Evolutionary conservation across 1,284 basidiomycete species (phyloP).

Genomic region (Agaricales sp.): DNA sequence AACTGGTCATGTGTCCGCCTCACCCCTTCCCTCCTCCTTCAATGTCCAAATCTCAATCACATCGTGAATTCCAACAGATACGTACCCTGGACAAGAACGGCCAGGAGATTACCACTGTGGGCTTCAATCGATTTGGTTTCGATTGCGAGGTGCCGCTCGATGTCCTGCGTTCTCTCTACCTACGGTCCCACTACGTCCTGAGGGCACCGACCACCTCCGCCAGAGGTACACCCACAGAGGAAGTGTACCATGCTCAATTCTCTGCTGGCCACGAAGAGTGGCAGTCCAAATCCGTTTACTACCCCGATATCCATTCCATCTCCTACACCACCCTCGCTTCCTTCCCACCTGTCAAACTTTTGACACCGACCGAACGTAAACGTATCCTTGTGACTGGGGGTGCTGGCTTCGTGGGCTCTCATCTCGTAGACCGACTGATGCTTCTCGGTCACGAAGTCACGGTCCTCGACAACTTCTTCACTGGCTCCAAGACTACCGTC

Average conservation of each 20-base stretch:
- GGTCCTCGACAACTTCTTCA: slow-evolving; percentile 98
- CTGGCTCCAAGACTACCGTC: slow-evolving; percentile 90
- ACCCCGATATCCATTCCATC: slow-evolving; percentile 69
- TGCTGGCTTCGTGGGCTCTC: slow-evolving; percentile 95
- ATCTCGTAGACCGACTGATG: slow-evolving; percentile 96
- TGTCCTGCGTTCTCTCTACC: slow-evolving; percentile 74
- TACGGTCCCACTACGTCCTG: slow-evolving; percentile 69
- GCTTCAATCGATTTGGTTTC: slow-evolving; percentile 79
- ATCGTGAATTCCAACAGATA: slow-evolving; percentile 27
- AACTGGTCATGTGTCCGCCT: slow-evolving; percentile 11
- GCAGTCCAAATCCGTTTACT: slow-evolving; percentile 78
- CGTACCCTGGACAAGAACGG: slow-evolving; percentile 64
- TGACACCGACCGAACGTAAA: slow-evolving; percentile 72
- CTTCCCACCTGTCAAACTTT: slow-evolving; percentile 85
- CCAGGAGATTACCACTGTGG: slow-evolving; percentile 68
- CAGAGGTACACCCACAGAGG: slow-evolving; percentile 24
- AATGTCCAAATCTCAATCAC: slow-evolving; percentile 8
- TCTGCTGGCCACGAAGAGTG: slow-evolving; percentile 43
- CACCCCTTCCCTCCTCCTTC: slow-evolving; percentile 5
- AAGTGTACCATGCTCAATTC: slow-evolving; percentile 42
- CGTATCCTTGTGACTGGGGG: slow-evolving; percentile 92
- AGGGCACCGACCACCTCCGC: slow-evolving; percentile 27
- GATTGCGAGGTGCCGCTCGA: slow-evolving; percentile 76
- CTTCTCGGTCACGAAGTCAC: slow-evolving; percentile 96
- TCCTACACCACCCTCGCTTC: slow-evolving; percentile 86